These are phyloP conservation scores for Boletus tylopilopsis DNA, from an alignment of 768 basidiomycete genomes.

Conservation along the genomic window DNA sequence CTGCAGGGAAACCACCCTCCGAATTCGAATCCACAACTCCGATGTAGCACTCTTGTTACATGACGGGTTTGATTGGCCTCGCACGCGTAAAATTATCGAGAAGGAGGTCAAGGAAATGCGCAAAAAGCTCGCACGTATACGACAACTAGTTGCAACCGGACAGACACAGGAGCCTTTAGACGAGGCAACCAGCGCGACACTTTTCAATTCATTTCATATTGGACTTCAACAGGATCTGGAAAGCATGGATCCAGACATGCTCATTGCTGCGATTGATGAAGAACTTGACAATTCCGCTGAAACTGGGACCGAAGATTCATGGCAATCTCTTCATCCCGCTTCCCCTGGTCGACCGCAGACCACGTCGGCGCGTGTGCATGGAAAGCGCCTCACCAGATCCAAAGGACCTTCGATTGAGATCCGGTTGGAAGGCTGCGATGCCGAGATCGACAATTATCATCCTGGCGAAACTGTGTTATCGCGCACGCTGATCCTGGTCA, in stretches of 20 bases:
- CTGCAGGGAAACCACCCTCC: constrained; percentile 45
- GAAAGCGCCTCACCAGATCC: constrained; percentile 66
- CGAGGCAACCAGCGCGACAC: constrained; percentile 66
- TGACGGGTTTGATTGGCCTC: constrained; percentile 92
- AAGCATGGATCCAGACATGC: constrained; percentile 65
- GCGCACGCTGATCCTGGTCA: constrained; percentile 62
- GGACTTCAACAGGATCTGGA: constrained; percentile 80
- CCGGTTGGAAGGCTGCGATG: constrained; percentile 56
- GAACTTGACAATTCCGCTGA: constrained; percentile 78
- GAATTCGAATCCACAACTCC: constrained; percentile 54
- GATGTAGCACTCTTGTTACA: constrained; percentile 73
- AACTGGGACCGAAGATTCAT: constrained; percentile 76
- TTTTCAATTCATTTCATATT: constrained; percentile 94
- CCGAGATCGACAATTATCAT: constrained; percentile 64
- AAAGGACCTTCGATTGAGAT: constrained; percentile 84
- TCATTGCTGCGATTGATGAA: constrained; percentile 91
- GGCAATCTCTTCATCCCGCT: constrained; percentile 76
- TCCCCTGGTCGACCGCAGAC: constrained; percentile 41
- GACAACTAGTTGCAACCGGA: constrained; percentile 87
- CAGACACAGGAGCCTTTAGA: constrained; percentile 77
- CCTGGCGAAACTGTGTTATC: constrained; percentile 57
- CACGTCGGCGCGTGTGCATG: constrained; percentile 40
- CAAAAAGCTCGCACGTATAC: constrained; percentile 79
- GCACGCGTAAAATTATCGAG: constrained; percentile 83
- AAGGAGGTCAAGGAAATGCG: constrained; percentile 87